Percentiles rank a stretch among this genome's conserved stretches.
These are phyloP conservation scores for Ogataea nakhonphanomensis DNA, from an alignment of 805 yeast species.

Conservation along the genomic window DNA sequence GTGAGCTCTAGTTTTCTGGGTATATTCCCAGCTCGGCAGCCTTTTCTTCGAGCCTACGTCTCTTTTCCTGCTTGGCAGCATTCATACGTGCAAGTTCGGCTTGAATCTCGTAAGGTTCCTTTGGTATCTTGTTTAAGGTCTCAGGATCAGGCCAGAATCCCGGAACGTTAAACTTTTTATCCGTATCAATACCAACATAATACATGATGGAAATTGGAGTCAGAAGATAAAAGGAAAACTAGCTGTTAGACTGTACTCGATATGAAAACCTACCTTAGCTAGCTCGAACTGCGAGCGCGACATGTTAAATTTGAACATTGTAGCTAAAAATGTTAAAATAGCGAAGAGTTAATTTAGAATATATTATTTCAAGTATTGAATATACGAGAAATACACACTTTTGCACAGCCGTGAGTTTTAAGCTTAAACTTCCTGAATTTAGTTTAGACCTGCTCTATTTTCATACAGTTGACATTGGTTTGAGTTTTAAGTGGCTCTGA, in stretches of 20 bases:
- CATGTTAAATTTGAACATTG: slow-evolving; percentile 22
- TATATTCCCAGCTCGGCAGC: slow-evolving; percentile 68
- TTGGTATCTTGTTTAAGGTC: slow-evolving; percentile 85
- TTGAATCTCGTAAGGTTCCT: slow-evolving; percentile 86
- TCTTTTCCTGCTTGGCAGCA: slow-evolving; percentile 68
- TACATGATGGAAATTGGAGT: slow-evolving; percentile 92
- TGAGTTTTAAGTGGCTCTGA: no score
- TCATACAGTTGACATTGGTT: no score
- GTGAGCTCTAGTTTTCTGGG: slow-evolving; percentile 39
- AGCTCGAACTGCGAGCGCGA: slow-evolving; percentile 53
- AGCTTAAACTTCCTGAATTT: no score
- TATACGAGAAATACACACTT: no score
- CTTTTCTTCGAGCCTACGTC: slow-evolving; percentile 67
- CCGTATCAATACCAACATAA: slow-evolving; percentile 88
- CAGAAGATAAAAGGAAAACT: slow-evolving; percentile 80
- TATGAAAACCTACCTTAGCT: slow-evolving; percentile 39
- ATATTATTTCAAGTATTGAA: no score
- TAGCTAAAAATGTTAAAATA: not conserved
- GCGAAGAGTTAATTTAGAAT: no score
- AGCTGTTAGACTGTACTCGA: slow-evolving; percentile 7
- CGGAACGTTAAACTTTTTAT: slow-evolving; percentile 81
- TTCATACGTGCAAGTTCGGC: slow-evolving; percentile 88
- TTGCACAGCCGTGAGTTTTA: no score
- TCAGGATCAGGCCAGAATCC: slow-evolving; percentile 98
- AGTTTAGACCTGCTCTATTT: no score